Conservation (phyloP, 1,139 yeast genomes). For the Zhuliangozyma parablackwelliae region DNA sequence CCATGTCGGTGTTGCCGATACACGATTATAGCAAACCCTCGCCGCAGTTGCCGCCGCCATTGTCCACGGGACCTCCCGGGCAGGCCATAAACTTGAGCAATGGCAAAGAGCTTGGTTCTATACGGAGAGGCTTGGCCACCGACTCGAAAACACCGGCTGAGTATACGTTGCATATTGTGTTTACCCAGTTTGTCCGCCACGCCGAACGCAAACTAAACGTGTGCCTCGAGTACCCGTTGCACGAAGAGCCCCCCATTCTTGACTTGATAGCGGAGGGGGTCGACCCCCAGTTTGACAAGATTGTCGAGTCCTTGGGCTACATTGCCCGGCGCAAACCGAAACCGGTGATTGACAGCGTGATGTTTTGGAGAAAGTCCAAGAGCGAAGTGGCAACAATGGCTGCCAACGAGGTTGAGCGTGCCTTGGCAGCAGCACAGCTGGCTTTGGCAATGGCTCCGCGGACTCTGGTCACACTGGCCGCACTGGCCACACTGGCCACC, state of each 20-base stretch:
- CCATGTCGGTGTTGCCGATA: slow-evolving; percentile 15
- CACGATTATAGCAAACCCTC: slow-evolving; percentile 23
- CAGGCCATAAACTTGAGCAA: slow-evolving; percentile 21
- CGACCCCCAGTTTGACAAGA: slow-evolving; percentile 81
- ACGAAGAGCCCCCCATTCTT: slow-evolving; percentile 75
- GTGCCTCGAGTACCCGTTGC: slow-evolving; percentile 66
- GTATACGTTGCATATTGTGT: slow-evolving; percentile 87
- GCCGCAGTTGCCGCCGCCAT: slow-evolving; percentile 33
- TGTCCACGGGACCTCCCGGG: slow-evolving; percentile 18
- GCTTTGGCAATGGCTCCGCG: slow-evolving; percentile 10
- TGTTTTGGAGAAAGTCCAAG: slow-evolving; percentile 95
- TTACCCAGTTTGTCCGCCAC: slow-evolving; percentile 90
- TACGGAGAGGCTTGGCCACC: slow-evolving; percentile 50
- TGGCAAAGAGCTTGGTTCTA: slow-evolving; percentile 31
- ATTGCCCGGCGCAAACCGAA: slow-evolving; percentile 88
- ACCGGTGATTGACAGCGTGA: slow-evolving; percentile 94
- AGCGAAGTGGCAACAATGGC: slow-evolving; percentile 82
- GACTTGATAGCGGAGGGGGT: slow-evolving; percentile 83
- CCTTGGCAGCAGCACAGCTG: slow-evolving; percentile 19
- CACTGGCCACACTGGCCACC: background rate
- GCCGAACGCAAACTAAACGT: slow-evolving; percentile 81
- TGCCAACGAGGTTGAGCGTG: slow-evolving; percentile 54
- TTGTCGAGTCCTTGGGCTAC: slow-evolving; percentile 81
- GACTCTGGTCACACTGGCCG: background rate
- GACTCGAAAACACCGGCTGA: slow-evolving; percentile 83